Conservation (phyloP, 768 basidiomycete species). For the Lentinula aciculospora region DNA sequence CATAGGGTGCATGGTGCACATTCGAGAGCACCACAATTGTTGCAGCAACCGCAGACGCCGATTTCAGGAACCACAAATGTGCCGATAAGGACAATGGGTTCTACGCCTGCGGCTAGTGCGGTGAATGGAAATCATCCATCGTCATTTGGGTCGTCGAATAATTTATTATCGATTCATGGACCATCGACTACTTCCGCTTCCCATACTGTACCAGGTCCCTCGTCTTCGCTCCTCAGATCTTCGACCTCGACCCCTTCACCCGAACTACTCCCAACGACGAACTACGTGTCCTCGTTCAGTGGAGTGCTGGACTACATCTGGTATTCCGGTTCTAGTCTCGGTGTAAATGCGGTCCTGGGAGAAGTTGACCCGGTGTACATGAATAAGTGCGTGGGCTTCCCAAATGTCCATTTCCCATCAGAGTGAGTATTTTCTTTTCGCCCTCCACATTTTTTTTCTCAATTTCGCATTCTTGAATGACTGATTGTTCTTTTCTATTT, state of each 20-base stretch:
- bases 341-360: constrained; percentile 79
- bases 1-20: background rate
- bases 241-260: background rate
- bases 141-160: no score
- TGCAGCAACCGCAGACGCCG: background rate
- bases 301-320: constrained; percentile 93
- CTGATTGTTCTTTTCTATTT: constrained; percentile 8
- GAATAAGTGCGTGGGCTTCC: constrained; percentile 92
- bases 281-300: constrained; percentile 83
- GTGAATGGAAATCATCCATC: background rate
- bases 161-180: background rate
- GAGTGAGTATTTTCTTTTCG: constrained; percentile 58
- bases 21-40: background rate
- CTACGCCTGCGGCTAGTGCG: background rate
- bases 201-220: background rate
- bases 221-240: background rate
- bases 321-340: constrained; percentile 71
- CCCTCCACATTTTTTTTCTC: constrained; percentile 3
- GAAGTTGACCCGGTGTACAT: constrained; percentile 84
- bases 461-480: constrained; percentile 10
- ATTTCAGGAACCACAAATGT: background rate
- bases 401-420: constrained; percentile 93
- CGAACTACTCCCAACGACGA: constrained; percentile 69
- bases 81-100: background rate
- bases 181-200: background rate